Conservation (phyloP, 176 grass and related monocot genomes). For the Musa acuminata region DNA sequence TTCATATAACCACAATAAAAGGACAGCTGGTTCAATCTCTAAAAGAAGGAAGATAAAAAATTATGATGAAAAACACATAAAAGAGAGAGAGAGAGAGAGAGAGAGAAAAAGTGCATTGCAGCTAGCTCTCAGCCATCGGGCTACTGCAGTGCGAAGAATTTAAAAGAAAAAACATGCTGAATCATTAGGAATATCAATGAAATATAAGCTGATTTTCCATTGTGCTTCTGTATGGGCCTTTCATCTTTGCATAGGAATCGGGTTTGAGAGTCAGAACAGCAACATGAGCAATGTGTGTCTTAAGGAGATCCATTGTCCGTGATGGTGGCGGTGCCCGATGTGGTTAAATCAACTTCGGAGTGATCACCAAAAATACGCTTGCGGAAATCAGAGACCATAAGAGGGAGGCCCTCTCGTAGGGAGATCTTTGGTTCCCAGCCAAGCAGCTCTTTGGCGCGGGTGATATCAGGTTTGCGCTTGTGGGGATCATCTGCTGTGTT, state of each 20-base stretch:
- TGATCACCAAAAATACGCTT: conserved; percentile 54
- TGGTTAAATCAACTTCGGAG: background rate
- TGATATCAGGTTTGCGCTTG: conserved; percentile 83
- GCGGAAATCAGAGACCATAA: conserved; percentile 76
- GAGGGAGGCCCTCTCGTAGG: conserved; percentile 68
- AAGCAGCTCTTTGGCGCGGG: conserved; percentile 65
- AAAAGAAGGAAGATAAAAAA: background rate
- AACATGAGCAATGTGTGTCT: background rate
- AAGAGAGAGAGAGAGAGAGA: background rate
- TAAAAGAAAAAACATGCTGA: background rate
- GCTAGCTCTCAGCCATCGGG: background rate
- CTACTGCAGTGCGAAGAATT: background rate
- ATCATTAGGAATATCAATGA: background rate
- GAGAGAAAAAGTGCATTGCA: background rate
- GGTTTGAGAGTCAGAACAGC: background rate
- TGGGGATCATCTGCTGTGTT: conserved; percentile 86
- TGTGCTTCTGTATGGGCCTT: background rate
- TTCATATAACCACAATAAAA: background rate
- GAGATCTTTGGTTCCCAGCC: conserved; percentile 71
- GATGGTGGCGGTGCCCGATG: too few species aligned
- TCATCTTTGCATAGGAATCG: background rate
- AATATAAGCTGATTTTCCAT: background rate
- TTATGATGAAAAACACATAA: background rate
- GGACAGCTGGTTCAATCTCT: background rate
- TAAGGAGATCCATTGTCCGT: background rate